phyloP scores from a whole-genome alignment of 768 basidiomycete species.

The Mycena maculata region DNA sequence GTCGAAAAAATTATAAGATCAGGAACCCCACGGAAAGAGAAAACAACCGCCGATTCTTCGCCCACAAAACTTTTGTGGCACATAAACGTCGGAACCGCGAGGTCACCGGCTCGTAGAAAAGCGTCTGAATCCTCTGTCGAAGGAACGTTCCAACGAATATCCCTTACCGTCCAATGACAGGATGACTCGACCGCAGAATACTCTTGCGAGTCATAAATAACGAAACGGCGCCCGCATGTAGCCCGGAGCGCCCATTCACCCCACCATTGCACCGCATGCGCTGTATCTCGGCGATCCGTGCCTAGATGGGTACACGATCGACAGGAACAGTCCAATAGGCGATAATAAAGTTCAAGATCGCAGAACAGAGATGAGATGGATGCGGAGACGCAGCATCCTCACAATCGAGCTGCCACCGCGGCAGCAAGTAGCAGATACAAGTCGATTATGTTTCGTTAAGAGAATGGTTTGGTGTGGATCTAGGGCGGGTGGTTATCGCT shows the following conservation, averaged over 20 bases:
- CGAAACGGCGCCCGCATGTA: background rate
- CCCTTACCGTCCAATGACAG: too few relatives aligned
- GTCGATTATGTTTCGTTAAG: slow-evolving; percentile 1
- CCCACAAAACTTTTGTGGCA: too few relatives aligned
- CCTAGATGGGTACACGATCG: background rate
- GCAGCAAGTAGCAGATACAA: too few relatives aligned
- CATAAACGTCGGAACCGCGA: too few relatives aligned
- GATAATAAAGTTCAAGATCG: background rate
- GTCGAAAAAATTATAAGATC: too few relatives aligned
- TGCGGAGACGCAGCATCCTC: background rate
- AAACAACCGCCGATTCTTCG: too few relatives aligned
- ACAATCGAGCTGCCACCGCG: background rate
- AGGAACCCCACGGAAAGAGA: too few relatives aligned
- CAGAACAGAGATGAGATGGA: background rate
- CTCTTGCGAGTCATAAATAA: slow-evolving; percentile 1
- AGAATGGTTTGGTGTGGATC: background rate
- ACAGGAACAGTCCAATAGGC: background rate
- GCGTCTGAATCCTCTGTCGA: too few relatives aligned
- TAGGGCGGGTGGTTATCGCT: slow-evolving; percentile 9
- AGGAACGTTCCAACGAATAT: too few relatives aligned
- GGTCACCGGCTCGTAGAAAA: too few relatives aligned
- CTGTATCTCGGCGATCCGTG: slow-evolving; percentile 9
- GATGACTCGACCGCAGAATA: background rate
- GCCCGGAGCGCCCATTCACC: slow-evolving; percentile 1
- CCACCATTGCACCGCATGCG: background rate